Evolutionary conservation across 2,329 filamentous ascomycete species (phyloP).

Genomic region (Colletotrichum caudatum): DNA sequence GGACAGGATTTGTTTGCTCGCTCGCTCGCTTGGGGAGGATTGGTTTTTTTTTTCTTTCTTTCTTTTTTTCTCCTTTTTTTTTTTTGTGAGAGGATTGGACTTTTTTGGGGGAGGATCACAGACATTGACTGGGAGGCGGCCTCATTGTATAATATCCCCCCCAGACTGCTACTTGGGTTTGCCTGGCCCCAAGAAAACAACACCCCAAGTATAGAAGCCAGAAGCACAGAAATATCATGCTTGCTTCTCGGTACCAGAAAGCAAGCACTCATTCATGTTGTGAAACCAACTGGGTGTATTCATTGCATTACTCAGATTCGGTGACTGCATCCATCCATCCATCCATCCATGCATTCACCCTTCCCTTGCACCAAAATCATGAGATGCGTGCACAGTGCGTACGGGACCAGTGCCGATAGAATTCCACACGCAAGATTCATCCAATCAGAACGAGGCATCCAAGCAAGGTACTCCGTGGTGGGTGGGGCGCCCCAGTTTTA

Average conservation of each 20-base stretch:
- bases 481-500: slow-evolving; percentile 14
- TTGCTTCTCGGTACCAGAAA: neutral
- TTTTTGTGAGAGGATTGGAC: no score
- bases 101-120: neutral
- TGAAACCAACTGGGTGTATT: neutral
- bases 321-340: neutral
- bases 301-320: no score
- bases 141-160: slow-evolving; percentile 10
- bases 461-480: no score
- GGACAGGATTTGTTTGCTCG: neutral
- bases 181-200: neutral
- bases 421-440: rapidly evolving
- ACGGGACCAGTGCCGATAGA: rapidly evolving
- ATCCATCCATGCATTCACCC: no score
- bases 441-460: slow-evolving; percentile 12
- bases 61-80: neutral
- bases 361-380: neutral
- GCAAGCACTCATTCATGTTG: rapidly evolving
- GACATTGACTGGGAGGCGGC: neutral
- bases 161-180: slow-evolving; percentile 17
- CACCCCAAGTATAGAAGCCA: neutral
- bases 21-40: neutral
- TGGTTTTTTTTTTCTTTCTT: neutral
- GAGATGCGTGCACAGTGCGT: neutral
- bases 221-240: neutral